Conservation (phyloP, 192 early-diverging fungal genomes). For the Glomus cerebriforme region DNA sequence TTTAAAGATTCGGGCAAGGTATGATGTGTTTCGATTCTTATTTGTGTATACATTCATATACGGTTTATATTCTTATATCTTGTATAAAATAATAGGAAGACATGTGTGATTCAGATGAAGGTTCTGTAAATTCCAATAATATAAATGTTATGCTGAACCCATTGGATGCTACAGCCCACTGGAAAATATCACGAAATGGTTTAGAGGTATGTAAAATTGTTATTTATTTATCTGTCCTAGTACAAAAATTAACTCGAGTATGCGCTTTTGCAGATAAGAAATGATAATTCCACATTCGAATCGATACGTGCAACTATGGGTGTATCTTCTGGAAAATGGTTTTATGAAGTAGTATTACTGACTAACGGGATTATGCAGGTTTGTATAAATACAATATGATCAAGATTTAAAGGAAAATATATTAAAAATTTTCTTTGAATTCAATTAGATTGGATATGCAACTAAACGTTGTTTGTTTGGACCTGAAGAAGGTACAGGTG, state of each 20-base stretch:
- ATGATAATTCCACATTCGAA: slow-evolving; percentile 81
- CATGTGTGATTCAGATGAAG: slow-evolving; percentile 13
- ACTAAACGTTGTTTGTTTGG: slow-evolving; percentile 62
- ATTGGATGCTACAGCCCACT: slow-evolving; percentile 55
- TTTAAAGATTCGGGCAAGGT: slow-evolving; percentile 9
- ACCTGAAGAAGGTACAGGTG: slow-evolving; percentile 77
- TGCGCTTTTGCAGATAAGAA: slow-evolving; percentile 58
- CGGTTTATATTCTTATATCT: neutral
- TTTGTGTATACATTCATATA: neutral
- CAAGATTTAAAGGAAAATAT: neutral
- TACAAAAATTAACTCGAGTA: neutral
- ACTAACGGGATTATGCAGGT: slow-evolving; percentile 77
- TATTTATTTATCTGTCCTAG: neutral
- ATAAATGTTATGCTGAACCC: slow-evolving; percentile 57
- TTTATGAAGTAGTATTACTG: slow-evolving; percentile 68
- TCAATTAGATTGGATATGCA: slow-evolving; percentile 67
- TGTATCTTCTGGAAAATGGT: slow-evolving; percentile 65
- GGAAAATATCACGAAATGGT: slow-evolving; percentile 55
- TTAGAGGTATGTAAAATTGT: slow-evolving; percentile 41
- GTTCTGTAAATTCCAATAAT: slow-evolving; percentile 13
- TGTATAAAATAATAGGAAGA: slow-evolving; percentile 11
- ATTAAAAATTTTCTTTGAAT: neutral
- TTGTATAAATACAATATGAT: neutral
- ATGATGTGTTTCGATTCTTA: neutral
- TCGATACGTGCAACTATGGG: slow-evolving; percentile 60